These are phyloP conservation scores for Ophiostoma sp. DNA, from an alignment of 2,329 filamentous ascomycete species.

Conservation along the genomic window DNA sequence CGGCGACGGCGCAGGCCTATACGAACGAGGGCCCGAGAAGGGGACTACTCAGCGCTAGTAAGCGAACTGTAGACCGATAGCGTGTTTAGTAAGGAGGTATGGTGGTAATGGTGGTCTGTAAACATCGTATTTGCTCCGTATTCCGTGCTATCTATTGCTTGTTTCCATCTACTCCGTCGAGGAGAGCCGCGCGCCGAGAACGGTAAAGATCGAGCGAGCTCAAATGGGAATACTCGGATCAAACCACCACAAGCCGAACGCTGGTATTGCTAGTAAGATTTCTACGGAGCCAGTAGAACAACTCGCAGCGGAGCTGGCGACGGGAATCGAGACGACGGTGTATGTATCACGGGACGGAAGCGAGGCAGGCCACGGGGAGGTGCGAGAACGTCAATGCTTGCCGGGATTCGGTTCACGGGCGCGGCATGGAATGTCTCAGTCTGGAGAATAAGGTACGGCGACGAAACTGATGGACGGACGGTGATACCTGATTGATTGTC, in stretches of 20 bases:
- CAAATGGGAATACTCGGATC: not conserved
- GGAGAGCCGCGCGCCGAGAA: not conserved
- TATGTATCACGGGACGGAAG: not conserved
- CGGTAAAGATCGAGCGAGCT: not conserved
- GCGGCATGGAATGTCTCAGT: not conserved
- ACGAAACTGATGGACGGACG: not conserved
- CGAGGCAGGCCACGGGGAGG: too few relatives aligned
- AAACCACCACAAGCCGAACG: not conserved
- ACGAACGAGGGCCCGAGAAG: not conserved
- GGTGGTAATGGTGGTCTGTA: slow-evolving; percentile 6
- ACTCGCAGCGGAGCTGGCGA: not conserved
- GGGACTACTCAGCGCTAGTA: not conserved
- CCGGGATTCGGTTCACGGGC: slow-evolving; percentile 1
- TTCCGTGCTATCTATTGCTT: slow-evolving; percentile 8
- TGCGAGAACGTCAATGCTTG: not conserved
- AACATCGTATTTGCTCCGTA: slow-evolving; percentile 3
- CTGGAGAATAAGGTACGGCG: not conserved
- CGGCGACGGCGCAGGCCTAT: not conserved
- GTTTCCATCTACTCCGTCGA: not conserved
- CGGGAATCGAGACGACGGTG: not conserved
- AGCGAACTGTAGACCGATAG: not conserved
- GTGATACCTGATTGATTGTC: slow-evolving; percentile 1
- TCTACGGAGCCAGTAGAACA: too few relatives aligned
- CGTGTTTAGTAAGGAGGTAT: not conserved
- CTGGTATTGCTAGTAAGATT: not conserved